Evolutionary conservation across 805 yeast species (phyloP).

Genomic region (Starmerella riodocensis): DNA sequence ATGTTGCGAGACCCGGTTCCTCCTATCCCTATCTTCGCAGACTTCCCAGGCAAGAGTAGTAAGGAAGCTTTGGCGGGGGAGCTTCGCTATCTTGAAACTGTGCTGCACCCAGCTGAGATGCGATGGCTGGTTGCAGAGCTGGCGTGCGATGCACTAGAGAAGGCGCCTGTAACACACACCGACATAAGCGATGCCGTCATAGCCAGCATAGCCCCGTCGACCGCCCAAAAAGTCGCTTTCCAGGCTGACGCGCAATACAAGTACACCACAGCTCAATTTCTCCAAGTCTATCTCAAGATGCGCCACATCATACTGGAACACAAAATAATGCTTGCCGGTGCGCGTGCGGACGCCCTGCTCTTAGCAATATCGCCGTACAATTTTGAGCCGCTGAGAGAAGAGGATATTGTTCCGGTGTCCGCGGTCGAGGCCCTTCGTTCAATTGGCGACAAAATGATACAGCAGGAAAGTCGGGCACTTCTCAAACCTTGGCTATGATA

Average conservation of each 20-base stretch:
- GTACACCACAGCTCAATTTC: constrained; percentile 21
- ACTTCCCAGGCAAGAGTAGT: constrained; percentile 4
- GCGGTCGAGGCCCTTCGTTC: constrained; percentile 15
- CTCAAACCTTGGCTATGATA: not conserved
- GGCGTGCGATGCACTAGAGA: constrained; percentile 11
- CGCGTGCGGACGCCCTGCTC: constrained; percentile 14
- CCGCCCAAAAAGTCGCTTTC: constrained; percentile 17
- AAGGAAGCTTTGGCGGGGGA: constrained; percentile 13
- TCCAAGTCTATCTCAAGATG: constrained; percentile 20
- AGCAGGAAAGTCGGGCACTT: too few species aligned
- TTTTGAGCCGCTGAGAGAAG: not conserved
- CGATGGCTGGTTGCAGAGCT: constrained; percentile 16
- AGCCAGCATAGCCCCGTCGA: constrained; percentile 18
- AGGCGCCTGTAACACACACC: constrained; percentile 17
- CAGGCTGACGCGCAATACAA: constrained; percentile 21
- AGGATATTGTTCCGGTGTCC: constrained; percentile 11
- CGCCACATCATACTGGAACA: constrained; percentile 19
- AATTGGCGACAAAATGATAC: too few species aligned
- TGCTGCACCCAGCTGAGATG: constrained; percentile 19
- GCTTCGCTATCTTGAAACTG: constrained; percentile 18
- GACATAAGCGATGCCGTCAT: constrained; percentile 22
- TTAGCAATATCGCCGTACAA: constrained; percentile 6
- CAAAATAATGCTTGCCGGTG: constrained; percentile 16
- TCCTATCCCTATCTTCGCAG: constrained; percentile 13
- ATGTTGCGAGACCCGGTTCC: constrained; percentile 12